These are phyloP conservation scores for Blastobotrys illinoisensis DNA, from an alignment of 1,139 yeast species.

Conservation along the genomic window DNA sequence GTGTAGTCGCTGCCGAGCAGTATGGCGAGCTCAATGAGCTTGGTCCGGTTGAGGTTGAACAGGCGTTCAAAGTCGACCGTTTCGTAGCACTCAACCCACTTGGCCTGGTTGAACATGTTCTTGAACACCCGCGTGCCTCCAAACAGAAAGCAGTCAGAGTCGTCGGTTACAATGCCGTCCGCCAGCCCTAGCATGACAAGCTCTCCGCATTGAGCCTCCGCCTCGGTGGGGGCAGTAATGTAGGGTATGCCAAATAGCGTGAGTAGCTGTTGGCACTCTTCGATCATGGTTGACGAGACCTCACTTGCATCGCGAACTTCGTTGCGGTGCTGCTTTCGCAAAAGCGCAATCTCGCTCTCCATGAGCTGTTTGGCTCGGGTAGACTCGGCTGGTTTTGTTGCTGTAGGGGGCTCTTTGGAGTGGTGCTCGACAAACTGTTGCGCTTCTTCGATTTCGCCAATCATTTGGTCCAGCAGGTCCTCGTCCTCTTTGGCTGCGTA, in stretches of 20 bases:
- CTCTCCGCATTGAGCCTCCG: slow-evolving; percentile 96
- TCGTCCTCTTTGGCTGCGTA: slow-evolving; percentile 77
- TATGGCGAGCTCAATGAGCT: slow-evolving; percentile 72
- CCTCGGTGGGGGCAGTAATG: slow-evolving; percentile 95
- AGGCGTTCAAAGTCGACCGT: slow-evolving; percentile 53
- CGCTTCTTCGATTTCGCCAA: slow-evolving; percentile 67
- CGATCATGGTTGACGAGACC: slow-evolving; percentile 79
- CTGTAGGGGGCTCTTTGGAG: not conserved
- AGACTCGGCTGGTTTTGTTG: slow-evolving; percentile 38
- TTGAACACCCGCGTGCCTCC: slow-evolving; percentile 84
- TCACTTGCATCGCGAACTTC: slow-evolving; percentile 87
- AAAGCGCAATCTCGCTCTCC: slow-evolving; percentile 49
- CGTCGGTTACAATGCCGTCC: slow-evolving; percentile 96
- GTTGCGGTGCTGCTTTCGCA: slow-evolving; percentile 48
- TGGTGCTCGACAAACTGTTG: slow-evolving; percentile 44
- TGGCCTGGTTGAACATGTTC: slow-evolving; percentile 91
- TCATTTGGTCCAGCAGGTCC: slow-evolving; percentile 53
- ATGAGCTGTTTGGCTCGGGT: slow-evolving; percentile 33
- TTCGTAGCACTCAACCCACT: slow-evolving; percentile 83
- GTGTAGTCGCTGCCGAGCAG: slow-evolving; percentile 92
- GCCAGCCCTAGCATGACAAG: slow-evolving; percentile 60
- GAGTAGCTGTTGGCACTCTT: slow-evolving; percentile 83
- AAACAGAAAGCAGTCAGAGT: slow-evolving; percentile 91
- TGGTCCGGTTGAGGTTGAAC: slow-evolving; percentile 58
- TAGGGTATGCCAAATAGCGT: slow-evolving; percentile 88